Evolutionary conservation across 2,329 filamentous ascomycete species (phyloP).

Genomic region (Stagonosporopsis chrysanthemi): DNA sequence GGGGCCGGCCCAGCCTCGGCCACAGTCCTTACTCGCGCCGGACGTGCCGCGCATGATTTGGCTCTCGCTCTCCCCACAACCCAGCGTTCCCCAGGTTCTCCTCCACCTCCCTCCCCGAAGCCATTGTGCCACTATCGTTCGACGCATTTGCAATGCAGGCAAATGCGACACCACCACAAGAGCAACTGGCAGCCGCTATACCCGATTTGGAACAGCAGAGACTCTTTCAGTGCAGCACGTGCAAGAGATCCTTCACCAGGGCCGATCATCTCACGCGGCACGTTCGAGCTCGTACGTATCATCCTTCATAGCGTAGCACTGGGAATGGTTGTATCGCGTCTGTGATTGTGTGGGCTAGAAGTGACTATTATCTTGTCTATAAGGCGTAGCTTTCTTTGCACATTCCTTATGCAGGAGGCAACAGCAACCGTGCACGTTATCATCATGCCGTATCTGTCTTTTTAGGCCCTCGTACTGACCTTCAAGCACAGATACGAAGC

Average conservation of each 20-base stretch:
- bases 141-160: slow-evolving; percentile 29
- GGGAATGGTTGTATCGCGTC: background rate
- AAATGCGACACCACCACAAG: slow-evolving; percentile 16
- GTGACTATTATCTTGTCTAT: background rate
- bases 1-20: background rate
- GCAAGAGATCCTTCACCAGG: slow-evolving; percentile 60
- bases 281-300: slow-evolving; percentile 57
- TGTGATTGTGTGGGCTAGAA: background rate
- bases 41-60: slow-evolving; percentile 13
- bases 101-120: slow-evolving; percentile 36
- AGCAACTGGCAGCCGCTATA: slow-evolving; percentile 15
- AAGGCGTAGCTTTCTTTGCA: background rate
- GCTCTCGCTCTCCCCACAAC: slow-evolving; percentile 21
- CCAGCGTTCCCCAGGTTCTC: slow-evolving; percentile 28
- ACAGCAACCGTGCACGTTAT: background rate
- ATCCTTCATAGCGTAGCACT: background rate
- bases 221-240: slow-evolving; percentile 60
- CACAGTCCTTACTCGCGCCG: slow-evolving; percentile 1
- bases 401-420: background rate
- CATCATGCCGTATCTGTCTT: background rate
- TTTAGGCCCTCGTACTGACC: slow-evolving; percentile 17
- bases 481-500: slow-evolving; percentile 44
- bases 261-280: slow-evolving; percentile 63
- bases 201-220: slow-evolving; percentile 31
- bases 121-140: slow-evolving; percentile 19